Base-by-base conservation (phyloP, 768 basidiomycete species). In the Kwoniella pini region DNA sequence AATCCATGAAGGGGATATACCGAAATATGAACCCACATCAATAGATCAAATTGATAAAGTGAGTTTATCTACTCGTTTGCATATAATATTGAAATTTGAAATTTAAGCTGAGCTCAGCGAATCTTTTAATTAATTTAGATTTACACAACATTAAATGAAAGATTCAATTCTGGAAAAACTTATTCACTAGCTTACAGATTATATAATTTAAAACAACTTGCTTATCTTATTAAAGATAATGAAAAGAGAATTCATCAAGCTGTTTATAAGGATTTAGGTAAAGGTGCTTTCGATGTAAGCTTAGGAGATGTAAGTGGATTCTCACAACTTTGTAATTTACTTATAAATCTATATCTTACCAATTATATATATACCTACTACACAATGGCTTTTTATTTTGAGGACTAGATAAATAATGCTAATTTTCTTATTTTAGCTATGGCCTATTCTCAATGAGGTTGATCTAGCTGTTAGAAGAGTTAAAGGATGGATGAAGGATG, bases 191-290 rank as follows among this genome's bases (percentile, higher is more conserved):
- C 70, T 9, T 74, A 75, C 44, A 50, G 79, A 46, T 52, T 71
- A 15, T 71, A 69, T 49, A 72, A 77, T 55, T 68, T 79, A 51
- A 77, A 79, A 54, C 70, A 77, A 45, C 64, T 79, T 0, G 76
- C 64, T 0, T 79, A 75, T 43, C 28, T 77, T n/a, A 64, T 79
- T 46, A 54, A 72, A 50, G 79, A 79, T 44, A 75, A 79, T 60
- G 63, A 67, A 30, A 46, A 56, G 17, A 56, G 39, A 40, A 76
- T 79, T 42, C 53, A 61, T 9, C 54, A 64, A 26, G 72, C 75
- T 15, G 54, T 76, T 22, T 57, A 62, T 22, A 52, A 54, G 9
- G 79, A 79, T 60, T 43, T 79, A n/a, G 77, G 70, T 19, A 69
- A 71, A 40, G 65, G 66, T 1, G 48, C 24, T 1, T 65, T 64